These are phyloP conservation scores for Rhodotorula sp. DNA, from an alignment of 1,284 basidiomycete genomes.

Conservation along the genomic window DNA sequence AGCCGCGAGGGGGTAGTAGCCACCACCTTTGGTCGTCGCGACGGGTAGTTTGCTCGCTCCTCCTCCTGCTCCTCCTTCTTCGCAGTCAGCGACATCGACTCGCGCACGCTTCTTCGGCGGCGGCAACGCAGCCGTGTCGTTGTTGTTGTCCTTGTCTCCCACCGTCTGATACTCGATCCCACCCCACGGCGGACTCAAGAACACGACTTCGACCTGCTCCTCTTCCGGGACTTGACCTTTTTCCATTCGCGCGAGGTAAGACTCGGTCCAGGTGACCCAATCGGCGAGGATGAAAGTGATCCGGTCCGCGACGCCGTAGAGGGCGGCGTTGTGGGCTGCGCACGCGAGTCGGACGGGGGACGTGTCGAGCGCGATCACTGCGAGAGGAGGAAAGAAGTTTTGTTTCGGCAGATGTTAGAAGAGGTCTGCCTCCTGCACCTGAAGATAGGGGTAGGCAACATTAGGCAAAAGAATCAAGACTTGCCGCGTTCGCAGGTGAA, in stretches of 20 bases:
- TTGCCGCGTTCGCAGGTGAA: constrained; percentile 74
- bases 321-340: constrained; percentile 83
- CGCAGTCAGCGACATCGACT: constrained; percentile 66
- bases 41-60: neutral
- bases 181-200: constrained; percentile 92
- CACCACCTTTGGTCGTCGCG: neutral
- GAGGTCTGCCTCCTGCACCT: neutral
- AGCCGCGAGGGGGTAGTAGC: constrained; percentile 64
- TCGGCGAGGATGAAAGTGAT: constrained; percentile 92
- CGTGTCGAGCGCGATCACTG: constrained; percentile 89
- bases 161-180: constrained; percentile 62
- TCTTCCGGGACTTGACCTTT: constrained; percentile 44
- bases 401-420: too few species aligned
- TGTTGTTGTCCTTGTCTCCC: neutral
- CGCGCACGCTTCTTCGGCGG: constrained; percentile 50
- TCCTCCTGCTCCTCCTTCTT: neutral
- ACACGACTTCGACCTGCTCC: constrained; percentile 74
- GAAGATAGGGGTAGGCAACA: too few species aligned
- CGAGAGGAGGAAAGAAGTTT: constrained; percentile 26
- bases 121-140: neutral
- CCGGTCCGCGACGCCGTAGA: constrained; percentile 88
- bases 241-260: constrained; percentile 49
- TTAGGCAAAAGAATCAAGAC: constrained; percentile 1
- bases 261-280: constrained; percentile 72
- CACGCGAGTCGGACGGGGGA: constrained; percentile 77